Base-by-base conservation (phyloP, 257 asterid genomes). In the Salvia miltiorrhiza region DNA sequence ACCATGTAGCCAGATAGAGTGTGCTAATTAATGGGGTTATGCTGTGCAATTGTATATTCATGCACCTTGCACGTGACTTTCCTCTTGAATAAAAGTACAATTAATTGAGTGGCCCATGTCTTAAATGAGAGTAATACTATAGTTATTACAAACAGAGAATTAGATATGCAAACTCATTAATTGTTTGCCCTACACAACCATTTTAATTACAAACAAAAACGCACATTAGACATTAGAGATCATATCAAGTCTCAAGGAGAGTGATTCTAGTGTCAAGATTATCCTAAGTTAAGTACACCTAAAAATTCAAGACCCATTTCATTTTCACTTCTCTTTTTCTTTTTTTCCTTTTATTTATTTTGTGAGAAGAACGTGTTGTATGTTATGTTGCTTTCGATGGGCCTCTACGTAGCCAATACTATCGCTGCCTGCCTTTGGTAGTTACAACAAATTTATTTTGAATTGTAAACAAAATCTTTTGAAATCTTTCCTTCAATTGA, bases 21-120 rank as follows among this genome's bases (percentile, higher is more conserved):
- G 14, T 47, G 70, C 20, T 41, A 23, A 63, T 41, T 65, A 65
- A 65, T 65, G 70, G 4, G 40, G 14, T 37, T 23, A 13, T 41
- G 54, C 24, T 41, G 0, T 40, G 58, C 44, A 45, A 24, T 28
- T 45, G 44, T 65, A 48, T 16, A 13, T 26, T 47, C 47, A 47
- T 65, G 70, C 70, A 65, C 40, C 33, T 9, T 65, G 70, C 57
- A 65, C 70, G 70, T 65, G 58, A 65, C 59, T 65, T 65, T 14
- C 13, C 13, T 7, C 12, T 17, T 47, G 28, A 64, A 45, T 8
- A 63, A 45, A 45, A 3, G 14, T 40, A 4, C 14, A 24, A 8
- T 56, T 55, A 9, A 67, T 23, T 19, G 21, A 52, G 41, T 69
- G 74, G 54, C 56, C 72, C 47, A 44, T 56, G 13, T 43, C 65